These are phyloP conservation scores for Xylaria sp. DNA, from an alignment of 2,329 filamentous ascomycete genomes.

Conservation along the genomic window DNA sequence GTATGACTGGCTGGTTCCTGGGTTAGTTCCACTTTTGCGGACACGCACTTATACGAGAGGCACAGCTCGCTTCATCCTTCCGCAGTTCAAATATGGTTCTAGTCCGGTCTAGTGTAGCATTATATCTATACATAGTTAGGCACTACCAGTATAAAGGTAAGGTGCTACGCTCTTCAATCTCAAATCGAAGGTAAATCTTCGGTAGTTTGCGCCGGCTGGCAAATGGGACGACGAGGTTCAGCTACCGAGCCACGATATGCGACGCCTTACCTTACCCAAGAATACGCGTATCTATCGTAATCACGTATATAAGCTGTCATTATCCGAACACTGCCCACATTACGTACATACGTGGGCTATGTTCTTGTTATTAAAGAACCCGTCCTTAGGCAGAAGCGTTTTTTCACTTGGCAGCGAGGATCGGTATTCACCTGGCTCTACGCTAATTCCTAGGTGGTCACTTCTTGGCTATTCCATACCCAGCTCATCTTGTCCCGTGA, in stretches of 20 bases:
- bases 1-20: conserved; percentile 1
- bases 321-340: conserved; percentile 12
- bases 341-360: conserved; percentile 3
- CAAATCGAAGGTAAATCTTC: conserved; percentile 28
- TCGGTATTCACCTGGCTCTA: neutral
- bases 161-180: conserved; percentile 5
- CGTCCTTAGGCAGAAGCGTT: neutral
- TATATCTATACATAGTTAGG: conserved; percentile 10
- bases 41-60: conserved; percentile 29
- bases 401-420: neutral
- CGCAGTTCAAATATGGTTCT: conserved; percentile 11
- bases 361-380: neutral
- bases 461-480: neutral
- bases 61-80: conserved; percentile 32
- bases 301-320: neutral
- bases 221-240: neutral
- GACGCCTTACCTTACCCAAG: conserved; percentile 22
- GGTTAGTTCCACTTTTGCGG: neutral
- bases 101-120: neutral
- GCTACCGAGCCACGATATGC: neutral
- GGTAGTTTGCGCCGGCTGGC: conserved; percentile 1
- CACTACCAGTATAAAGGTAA: neutral
- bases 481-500: neutral
- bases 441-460: neutral
- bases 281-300: neutral